phyloP scores from a whole-genome alignment of 495 filamentous ascomycete genomes.

The Podospora bellae-mahoneyi region DNA sequence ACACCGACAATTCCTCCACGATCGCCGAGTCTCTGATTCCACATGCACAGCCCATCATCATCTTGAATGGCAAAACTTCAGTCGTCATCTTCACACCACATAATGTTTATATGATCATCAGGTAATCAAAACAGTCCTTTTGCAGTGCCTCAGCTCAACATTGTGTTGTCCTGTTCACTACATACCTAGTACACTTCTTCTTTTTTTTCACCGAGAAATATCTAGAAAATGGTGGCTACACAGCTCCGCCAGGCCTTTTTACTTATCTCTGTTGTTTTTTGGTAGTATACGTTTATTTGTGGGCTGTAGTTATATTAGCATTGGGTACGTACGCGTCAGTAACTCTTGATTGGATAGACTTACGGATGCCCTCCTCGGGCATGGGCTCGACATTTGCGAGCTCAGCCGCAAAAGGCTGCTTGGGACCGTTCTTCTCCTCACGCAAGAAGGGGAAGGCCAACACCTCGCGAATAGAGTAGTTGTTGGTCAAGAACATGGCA shows the following conservation, averaged over 20 bases:
- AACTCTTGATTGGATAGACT: constrained; percentile 33
- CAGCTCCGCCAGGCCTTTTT: neutral
- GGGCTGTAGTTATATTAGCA: neutral
- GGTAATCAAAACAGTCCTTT: neutral
- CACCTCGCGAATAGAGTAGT: constrained; percentile 94
- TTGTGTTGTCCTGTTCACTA: neutral
- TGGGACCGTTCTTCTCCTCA: constrained; percentile 41
- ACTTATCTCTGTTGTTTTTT: neutral
- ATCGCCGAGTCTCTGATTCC: neutral
- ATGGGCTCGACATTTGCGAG: constrained; percentile 59
- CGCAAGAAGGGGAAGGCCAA: constrained; percentile 75
- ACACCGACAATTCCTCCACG: neutral
- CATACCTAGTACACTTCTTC: neutral
- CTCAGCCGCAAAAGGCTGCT: constrained; percentile 61
- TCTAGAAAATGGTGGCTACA: neutral
- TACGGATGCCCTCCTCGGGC: constrained; percentile 67
- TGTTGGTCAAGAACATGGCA: constrained; percentile 95
- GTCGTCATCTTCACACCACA: neutral
- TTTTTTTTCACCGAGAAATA: neutral
- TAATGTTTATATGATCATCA: neutral
- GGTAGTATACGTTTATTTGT: neutral
- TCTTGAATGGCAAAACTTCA: neutral
- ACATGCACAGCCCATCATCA: neutral
- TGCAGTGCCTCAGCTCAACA: neutral
- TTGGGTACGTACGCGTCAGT: neutral